phyloP scores from a whole-genome alignment of 2,329 filamentous ascomycete species.

The Colletotrichum truncatum region DNA sequence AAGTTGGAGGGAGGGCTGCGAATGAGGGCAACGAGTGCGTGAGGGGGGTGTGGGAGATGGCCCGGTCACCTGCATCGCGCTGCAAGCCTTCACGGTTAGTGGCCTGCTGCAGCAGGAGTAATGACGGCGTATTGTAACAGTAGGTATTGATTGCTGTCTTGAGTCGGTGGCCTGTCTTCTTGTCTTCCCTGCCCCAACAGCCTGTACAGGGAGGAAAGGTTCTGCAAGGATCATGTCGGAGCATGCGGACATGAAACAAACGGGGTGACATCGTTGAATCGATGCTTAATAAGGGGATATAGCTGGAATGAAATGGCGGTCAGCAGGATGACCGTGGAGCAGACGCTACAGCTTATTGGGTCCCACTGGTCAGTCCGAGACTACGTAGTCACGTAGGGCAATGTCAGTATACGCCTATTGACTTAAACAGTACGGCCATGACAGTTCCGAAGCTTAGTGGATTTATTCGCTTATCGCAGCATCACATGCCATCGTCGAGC shows the following conservation, averaged over 20 bases:
- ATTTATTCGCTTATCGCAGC: slow-evolving; percentile 23
- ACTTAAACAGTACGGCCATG: not conserved
- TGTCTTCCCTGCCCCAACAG: slow-evolving; percentile 14
- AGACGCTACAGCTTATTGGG: not conserved
- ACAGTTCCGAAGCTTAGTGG: not conserved
- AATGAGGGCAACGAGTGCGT: not conserved
- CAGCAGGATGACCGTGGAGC: not conserved
- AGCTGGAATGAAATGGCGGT: not conserved
- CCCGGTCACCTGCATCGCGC: slow-evolving; percentile 25
- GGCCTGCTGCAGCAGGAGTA: not conserved
- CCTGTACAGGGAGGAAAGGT: too few relatives aligned
- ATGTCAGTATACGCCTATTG: not conserved
- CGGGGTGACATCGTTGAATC: slow-evolving; percentile 9
- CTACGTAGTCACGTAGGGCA: too few relatives aligned
- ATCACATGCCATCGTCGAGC: slow-evolving; percentile 31
- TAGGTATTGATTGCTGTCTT: too few relatives aligned
- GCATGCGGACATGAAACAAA: slow-evolving; percentile 21
- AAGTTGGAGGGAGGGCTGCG: not conserved
- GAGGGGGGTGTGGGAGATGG: slow-evolving; percentile 18
- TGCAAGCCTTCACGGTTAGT: slow-evolving; percentile 17
- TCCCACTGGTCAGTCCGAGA: not conserved
- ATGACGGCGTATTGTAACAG: too few relatives aligned
- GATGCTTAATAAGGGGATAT: not conserved
- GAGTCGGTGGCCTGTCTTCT: not conserved
- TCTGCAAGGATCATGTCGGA: not conserved